Base-by-base conservation (phyloP, 176 grass and related monocot genomes). In the Oryza glaberrima region DNA sequence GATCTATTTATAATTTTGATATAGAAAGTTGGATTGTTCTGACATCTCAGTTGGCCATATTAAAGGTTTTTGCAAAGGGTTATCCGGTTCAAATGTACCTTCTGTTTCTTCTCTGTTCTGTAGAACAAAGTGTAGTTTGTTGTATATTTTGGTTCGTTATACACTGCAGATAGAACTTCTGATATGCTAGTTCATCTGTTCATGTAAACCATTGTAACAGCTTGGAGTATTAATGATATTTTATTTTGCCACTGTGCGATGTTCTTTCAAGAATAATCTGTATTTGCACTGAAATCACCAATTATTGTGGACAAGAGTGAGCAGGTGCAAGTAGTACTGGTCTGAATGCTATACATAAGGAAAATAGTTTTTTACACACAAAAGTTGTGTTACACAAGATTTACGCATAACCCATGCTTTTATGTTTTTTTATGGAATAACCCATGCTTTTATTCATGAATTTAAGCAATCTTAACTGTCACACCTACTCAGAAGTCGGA, bases 231-330 rank as follows among this genome's bases (percentile, higher is more conserved):
- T 40, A 16, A 23, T 36, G 34, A 71, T 71, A 28, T 70, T 71
- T 17, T 71, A 32, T 6, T 71, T 35, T 81, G 1, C 14, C 48
- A 47, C 16, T 68, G 19, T 43, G 49, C 1, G 13, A 71, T 28
- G 48, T 70, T 71, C 58, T 82, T 44, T 20, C 12, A 23, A 15
- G 38, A 73, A 45, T 45, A 64, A 15, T 58, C 34, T 45, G 23
- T 49, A 63, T 47, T 69, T 76, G 25, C 48, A 52, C 60, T 26
- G 9, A 49, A 63, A n/a, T 26, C 2, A 2, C 34, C 67, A 34
- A 76, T n/a, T 35, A 41, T 58, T 81, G 25, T 87, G 61, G 67
- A 11, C 68, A 72, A 82, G 49, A 82, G n/a, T 82, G 70, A 72
- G 35, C 16, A 35, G 46, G 47, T 52, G 20, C 60, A 81, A 74